Base-by-base conservation (phyloP, 345 rosid genomes). In the Acer negundo region DNA sequence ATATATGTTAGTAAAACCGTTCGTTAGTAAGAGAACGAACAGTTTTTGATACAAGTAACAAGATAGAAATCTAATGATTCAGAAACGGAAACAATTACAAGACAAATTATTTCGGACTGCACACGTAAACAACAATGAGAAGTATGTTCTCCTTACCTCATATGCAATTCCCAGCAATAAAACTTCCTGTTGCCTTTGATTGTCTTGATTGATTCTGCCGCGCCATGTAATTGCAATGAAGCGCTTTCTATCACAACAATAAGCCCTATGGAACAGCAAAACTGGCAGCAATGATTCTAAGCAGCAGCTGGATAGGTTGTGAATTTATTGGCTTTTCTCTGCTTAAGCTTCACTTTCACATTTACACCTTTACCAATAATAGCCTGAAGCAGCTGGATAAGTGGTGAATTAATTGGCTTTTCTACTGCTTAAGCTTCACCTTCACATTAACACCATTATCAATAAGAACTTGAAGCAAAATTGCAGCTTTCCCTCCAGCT, bases 281-380 rank as follows among this genome's bases (percentile, higher is more conserved):
- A 35, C 38, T 6, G 38, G 6, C 6, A 35, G 38, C 38, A 35
- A 35, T 35, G 38, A 35, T 35, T 35, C 38, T 35, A 35, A 35
- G 51, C 47, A 67, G 69, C 38, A 11, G 61, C 28, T 55, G 66
- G 56, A 74, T 74, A 63, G 22, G n/a, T 12, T 6, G 68, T 76
- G 10, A 42, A 42, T 73, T 83, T 92, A 74, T 79, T 84, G 23
- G 74, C 66, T 77, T 79, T 88, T 82, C 87, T 87, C 79, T 92
- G 95, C 86, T 94, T 95, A 69, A 92, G 93, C 83, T 91, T 93
- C 75, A 95, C 87, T 83, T 85, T 92, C 79, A 93, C 95, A 76
- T 87, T 90, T 64, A 95, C 80, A 59, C 98, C 97, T 75, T 82
- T 82, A 69, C 31, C 31, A 28, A 28, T 28, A 28, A 2, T 28